These are phyloP conservation scores for Camellia oleifera DNA, from an alignment of 179 eudicot species.

Conservation along the genomic window DNA sequence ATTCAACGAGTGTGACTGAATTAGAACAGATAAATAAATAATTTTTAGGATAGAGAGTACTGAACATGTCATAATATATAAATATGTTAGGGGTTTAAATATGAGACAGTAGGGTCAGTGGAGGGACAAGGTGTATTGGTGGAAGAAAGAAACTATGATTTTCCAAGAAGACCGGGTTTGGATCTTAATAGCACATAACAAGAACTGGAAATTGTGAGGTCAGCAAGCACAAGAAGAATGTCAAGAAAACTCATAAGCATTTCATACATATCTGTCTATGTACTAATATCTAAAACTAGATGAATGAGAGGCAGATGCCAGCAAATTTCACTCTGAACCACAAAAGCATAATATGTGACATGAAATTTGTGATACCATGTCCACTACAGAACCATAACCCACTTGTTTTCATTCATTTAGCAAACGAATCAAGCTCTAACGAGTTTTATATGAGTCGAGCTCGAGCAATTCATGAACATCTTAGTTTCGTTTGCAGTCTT, in stretches of 20 bases:
- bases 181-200: not conserved
- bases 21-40: too few species aligned
- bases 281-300: not conserved
- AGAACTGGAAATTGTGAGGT: not conserved
- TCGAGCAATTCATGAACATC: too few species aligned
- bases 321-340: too few species aligned
- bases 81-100: not conserved
- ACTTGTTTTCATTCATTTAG: too few species aligned
- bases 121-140: constrained; percentile 18
- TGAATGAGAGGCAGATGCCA: not conserved
- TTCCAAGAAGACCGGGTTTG: not conserved
- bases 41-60: too few species aligned
- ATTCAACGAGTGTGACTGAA: too few species aligned
- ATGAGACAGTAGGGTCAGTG: constrained; percentile 17
- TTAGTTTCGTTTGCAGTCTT: too few species aligned
- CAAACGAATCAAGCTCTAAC: too few species aligned
- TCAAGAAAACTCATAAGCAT: not conserved
- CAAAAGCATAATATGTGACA: too few species aligned
- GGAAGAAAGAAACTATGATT: not conserved
- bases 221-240: not conserved
- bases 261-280: not conserved
- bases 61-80: not conserved
- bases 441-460: too few species aligned
- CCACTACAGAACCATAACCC: too few species aligned
- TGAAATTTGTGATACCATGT: too few species aligned